Conservation (phyloP, 1,139 yeast species). For the Hansenula sp. region DNA sequence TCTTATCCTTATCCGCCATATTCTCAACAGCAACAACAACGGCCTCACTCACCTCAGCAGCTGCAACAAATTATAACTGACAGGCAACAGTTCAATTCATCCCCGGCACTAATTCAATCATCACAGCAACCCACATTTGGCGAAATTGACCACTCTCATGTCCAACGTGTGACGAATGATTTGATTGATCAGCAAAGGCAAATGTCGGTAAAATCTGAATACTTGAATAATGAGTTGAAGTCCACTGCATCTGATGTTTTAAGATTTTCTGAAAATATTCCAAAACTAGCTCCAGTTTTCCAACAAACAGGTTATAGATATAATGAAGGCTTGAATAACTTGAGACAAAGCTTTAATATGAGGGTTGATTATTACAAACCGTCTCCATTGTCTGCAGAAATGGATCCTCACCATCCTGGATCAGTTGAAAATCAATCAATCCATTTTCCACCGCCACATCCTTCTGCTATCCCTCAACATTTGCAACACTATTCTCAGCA, state of each 20-base stretch:
- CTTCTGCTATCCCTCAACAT: slow-evolving; percentile 2
- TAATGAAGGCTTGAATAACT: slow-evolving; percentile 12
- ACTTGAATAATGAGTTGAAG: slow-evolving; percentile 11
- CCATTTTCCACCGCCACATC: background rate
- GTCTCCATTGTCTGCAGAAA: slow-evolving; percentile 4
- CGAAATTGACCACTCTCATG: slow-evolving; percentile 3
- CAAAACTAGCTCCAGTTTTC: slow-evolving; percentile 20
- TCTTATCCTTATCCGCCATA: slow-evolving; percentile 4
- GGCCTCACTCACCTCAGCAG: slow-evolving; percentile 1
- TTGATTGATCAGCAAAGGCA: slow-evolving; percentile 14
- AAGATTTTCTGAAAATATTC: slow-evolving; percentile 19
- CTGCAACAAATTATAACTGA: background rate
- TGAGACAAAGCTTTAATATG: slow-evolving; percentile 16
- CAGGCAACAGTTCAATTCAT: background rate
- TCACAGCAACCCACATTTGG: slow-evolving; percentile 2
- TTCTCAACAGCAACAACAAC: no score
- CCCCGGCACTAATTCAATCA: slow-evolving; percentile 4
- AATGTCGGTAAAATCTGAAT: slow-evolving; percentile 10
- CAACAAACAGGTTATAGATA: slow-evolving; percentile 10
- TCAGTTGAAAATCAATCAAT: background rate
- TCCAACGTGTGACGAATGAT: slow-evolving; percentile 8
- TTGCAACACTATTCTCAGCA: slow-evolving; percentile 1
- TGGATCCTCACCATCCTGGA: slow-evolving; percentile 3
- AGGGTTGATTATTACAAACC: slow-evolving; percentile 19
- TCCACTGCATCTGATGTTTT: slow-evolving; percentile 19